Evolutionary conservation across 768 basidiomycete species (phyloP).

Genomic region (Lactarius hengduanensis): DNA sequence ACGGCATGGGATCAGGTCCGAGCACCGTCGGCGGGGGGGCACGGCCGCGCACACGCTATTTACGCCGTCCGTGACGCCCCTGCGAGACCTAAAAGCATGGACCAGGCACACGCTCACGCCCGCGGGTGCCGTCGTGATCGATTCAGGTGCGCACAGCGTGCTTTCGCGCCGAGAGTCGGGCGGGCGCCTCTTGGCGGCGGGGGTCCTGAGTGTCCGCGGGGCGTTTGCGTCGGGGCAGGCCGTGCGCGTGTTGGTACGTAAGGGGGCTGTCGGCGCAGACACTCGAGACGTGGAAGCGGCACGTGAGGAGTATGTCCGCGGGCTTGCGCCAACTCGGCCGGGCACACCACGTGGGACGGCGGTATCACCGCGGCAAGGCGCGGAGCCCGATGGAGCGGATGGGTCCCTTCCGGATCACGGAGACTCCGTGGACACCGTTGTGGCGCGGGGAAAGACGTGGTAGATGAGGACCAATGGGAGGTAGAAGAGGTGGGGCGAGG

Average conservation of each 20-base stretch:
- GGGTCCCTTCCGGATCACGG: slow-evolving; percentile 29
- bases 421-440: slow-evolving; percentile 29
- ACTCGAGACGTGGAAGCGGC: slow-evolving; percentile 27
- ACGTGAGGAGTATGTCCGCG: slow-evolving; percentile 38
- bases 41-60: slow-evolving; percentile 88
- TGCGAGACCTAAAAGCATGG: slow-evolving; percentile 92
- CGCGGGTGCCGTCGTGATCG: slow-evolving; percentile 85
- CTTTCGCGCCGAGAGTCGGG: slow-evolving; percentile 84
- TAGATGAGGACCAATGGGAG: slow-evolving; percentile 55
- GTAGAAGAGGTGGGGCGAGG: slow-evolving; percentile 91
- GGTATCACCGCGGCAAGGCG: not conserved
- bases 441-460: slow-evolving; percentile 32
- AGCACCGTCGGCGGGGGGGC: slow-evolving; percentile 22
- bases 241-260: slow-evolving; percentile 72
- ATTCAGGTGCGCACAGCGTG: slow-evolving; percentile 84
- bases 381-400: slow-evolving; percentile 28
- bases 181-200: slow-evolving; percentile 87
- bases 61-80: slow-evolving; percentile 64
- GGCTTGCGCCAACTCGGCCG: slow-evolving; percentile 49
- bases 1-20: slow-evolving; percentile 36
- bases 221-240: slow-evolving; percentile 94
- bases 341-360: slow-evolving; percentile 48
- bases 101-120: slow-evolving; percentile 93
- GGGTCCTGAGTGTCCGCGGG: slow-evolving; percentile 84
- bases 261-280: slow-evolving; percentile 31